Evolutionary conservation across 768 basidiomycete genomes (phyloP).

Genomic region (Tricholoma flavovirens): DNA sequence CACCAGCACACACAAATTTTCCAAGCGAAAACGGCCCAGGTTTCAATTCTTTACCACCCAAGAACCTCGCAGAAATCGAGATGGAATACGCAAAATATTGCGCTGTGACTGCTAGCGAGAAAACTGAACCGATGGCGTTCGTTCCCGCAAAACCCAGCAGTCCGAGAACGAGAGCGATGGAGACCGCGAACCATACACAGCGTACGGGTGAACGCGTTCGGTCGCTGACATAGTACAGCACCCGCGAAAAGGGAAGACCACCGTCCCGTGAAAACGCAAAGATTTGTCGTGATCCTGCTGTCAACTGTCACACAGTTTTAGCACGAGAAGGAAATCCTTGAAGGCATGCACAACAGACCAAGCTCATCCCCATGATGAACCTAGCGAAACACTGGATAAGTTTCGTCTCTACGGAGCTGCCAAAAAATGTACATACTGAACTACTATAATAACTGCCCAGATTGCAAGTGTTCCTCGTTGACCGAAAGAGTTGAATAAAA

Average conservation of each 20-base stretch:
- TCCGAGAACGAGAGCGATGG: constrained; percentile 38
- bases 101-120: constrained; percentile 41
- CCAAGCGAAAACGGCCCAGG: constrained; percentile 20
- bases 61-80: constrained; percentile 25
- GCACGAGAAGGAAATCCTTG: neutral
- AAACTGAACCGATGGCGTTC: constrained; percentile 53
- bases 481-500: constrained; percentile 48
- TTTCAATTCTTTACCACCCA: constrained; percentile 19
- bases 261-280: constrained; percentile 38
- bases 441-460: constrained; percentile 33
- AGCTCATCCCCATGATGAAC: constrained; percentile 14
- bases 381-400: constrained; percentile 4
- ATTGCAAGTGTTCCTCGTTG: constrained; percentile 31
- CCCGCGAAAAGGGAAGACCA: constrained; percentile 51
- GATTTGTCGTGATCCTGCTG: constrained; percentile 17
- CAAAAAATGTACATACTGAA: constrained; percentile 25
- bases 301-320: constrained; percentile 8
- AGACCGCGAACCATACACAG: constrained; percentile 49
- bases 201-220: constrained; percentile 51
- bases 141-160: constrained; percentile 50
- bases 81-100: constrained; percentile 24
- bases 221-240: constrained; percentile 49
- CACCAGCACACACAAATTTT: constrained; percentile 9
- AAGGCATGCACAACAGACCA: neutral
- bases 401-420: neutral